Evolutionary conservation across 2,329 filamentous ascomycete species (phyloP), one percentile per base, ranked within the genome.

Genomic region (Capronia epimyces): DNA sequence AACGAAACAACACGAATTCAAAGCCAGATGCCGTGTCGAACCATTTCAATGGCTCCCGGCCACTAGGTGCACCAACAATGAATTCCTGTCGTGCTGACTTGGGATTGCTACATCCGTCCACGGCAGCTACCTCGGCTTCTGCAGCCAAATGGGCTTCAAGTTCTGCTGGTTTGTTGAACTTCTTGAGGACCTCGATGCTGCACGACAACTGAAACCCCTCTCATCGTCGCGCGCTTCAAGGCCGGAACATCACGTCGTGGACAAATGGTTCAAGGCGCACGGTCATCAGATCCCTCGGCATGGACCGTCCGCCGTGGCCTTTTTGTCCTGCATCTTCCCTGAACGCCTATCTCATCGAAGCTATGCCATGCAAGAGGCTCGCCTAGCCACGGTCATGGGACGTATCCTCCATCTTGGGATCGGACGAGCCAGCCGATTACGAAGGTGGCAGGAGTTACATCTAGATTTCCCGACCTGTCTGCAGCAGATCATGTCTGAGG

Each of bases 311-410:
- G 72, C 75, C 1, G 71, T 79, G 1, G 84, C 86, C 2, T 69
- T 95, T 1, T 71, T 95, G 0, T 90, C 86, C 1, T 83, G 84
- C 2, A 68, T 96, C 0, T 77, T 94, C 0, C 88, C 89, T 0
- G 83, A 89, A 56, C 82, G 78, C 57, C 77, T 89, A 46, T 83
- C 81, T 2, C 89, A 95, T 63, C 79, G 88, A 22, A 86, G 91
- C 1, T 95, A 90, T 64, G 78, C 75, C 31, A 73, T 95, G 1
- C 80, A 87, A 62, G 71, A 79, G 24, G 63, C 61, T 4, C 75
- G 71, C 0, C 72, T 95, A 0, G 79, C 83, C 49, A 80, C 76
- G 45, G 78, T 87, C n/a, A 75, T 95, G 13, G 79, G 76, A 2
- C 78, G 82, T 25, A 79, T 80, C 16, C 73, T 91, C n/a, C 67